Evolutionary conservation across 768 basidiomycete genomes (phyloP), one percentile per base, ranked within the genome.

Genomic region (Auriscalpium orientale): DNA sequence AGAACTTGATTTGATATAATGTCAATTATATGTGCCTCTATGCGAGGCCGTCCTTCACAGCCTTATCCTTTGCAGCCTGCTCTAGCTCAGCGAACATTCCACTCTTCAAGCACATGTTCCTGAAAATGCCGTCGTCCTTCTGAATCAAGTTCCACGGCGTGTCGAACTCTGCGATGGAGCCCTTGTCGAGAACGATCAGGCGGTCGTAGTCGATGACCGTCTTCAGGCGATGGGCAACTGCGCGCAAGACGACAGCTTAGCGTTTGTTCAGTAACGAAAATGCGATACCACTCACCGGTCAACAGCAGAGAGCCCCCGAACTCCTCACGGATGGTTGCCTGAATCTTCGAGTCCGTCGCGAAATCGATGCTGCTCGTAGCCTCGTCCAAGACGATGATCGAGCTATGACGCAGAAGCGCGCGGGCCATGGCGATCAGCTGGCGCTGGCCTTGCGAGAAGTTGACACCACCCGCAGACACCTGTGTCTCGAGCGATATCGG

Each of bases 121-220:
- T 68, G 70, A 82, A 82, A 34, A 76, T 70, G 9, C 80, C 77
- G 22, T 69, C 71, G 57, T 78, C 72, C 51, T 73, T 74, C 46
- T 71, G 65, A 50, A 79, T 78, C 34, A 82, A 64, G 53, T 75
- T 76, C 58, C 71, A 69, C 3, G 81, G 81, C n/a, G 80, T 80
- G 60, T 82, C 81, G 54, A 79, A 78, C 63, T 77, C 76, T 13
- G 65, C 71, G 28, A 76, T 61, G 55, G 66, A 58, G 65, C 85
- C 83, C 57, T 82, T 81, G 72, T 93, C 89, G n/a, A 93, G 72
- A 8, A 93, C 84, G 57, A 93, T 78, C 57, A 94, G 70, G 35
- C 85, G 75, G 69, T 87, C 85, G 63, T 94, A 85, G 68, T 94
- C 88, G 57, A 89, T 88, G 54, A 91, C 81, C 1, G 89, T 90